phyloP scores from a whole-genome alignment of 2,329 filamentous ascomycete species.

The Calonectria hongkongensis region DNA sequence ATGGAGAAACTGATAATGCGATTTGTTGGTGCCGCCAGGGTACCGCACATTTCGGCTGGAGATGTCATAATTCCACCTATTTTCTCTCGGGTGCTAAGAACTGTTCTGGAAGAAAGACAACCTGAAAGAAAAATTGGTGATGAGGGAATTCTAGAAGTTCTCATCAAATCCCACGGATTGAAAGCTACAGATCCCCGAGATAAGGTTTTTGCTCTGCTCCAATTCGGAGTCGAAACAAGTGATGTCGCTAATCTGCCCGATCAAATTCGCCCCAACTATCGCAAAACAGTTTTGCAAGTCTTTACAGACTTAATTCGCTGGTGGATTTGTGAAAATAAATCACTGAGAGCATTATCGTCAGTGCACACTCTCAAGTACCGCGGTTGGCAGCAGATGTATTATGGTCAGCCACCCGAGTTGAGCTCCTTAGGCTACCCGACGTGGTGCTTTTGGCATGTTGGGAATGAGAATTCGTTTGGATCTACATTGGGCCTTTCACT shows the following conservation, averaged over 20 bases:
- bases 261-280: conserved; percentile 19
- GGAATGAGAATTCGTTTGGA: conserved; percentile 4
- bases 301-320: conserved; percentile 26
- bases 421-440: neutral
- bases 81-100: neutral
- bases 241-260: neutral
- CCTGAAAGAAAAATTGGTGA: neutral
- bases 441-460: conserved; percentile 14
- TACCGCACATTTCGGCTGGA: conserved; percentile 2
- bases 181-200: conserved; percentile 23
- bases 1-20: neutral
- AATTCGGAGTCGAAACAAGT: conserved; percentile 16
- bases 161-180: conserved; percentile 20
- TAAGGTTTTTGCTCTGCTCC: conserved; percentile 18
- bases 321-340: conserved; percentile 22
- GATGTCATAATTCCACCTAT: conserved; percentile 12
- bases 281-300: neutral
- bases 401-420: neutral
- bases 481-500: conserved; percentile 1
- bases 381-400: conserved; percentile 16
- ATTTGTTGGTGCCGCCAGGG: neutral
- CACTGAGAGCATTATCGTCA: neutral
- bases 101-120: neutral
- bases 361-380: conserved; percentile 21
- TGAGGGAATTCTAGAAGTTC: conserved; percentile 10